Conservation (phyloP, 225 moss, liverwort and hornwort species). For the Physcomitrellopsis africana region DNA sequence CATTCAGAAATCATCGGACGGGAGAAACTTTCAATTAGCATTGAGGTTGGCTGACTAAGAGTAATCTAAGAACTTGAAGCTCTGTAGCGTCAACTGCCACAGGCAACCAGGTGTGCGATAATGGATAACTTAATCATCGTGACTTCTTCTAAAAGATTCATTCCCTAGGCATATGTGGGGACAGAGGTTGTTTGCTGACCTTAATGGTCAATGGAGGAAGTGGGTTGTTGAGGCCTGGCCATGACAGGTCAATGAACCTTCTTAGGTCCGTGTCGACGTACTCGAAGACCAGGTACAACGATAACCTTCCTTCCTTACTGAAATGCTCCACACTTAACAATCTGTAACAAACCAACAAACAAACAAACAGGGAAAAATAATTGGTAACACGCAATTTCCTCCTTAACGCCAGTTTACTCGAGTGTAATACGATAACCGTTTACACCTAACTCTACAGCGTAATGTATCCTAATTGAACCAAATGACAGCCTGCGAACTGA, state of each 20-base stretch:
- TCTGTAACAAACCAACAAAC: constrained; percentile 21
- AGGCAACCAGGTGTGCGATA: neutral
- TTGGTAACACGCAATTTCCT: constrained; percentile 13
- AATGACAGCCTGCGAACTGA: neutral
- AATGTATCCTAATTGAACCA: constrained; percentile 6
- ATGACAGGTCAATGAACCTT: constrained; percentile 48
- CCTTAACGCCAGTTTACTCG: neutral
- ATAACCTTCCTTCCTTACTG: constrained; percentile 31
- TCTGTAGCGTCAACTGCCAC: neutral
- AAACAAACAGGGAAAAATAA: constrained; percentile 1
- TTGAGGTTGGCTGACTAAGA: neutral
- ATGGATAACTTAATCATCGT: neutral
- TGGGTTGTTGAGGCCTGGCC: constrained; percentile 27
- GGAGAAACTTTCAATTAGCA: neutral
- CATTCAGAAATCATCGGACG: constrained; percentile 18
- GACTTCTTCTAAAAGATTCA: too few species aligned
- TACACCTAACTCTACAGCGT: neutral
- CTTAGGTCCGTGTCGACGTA: constrained; percentile 62
- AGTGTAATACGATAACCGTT: neutral
- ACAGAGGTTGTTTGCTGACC: constrained; percentile 31
- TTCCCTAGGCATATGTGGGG: too few species aligned
- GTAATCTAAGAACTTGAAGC: neutral
- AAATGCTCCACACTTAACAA: constrained; percentile 55
- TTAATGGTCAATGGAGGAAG: constrained; percentile 46
- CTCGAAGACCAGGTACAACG: constrained; percentile 53